A percentile compares a stretch with the other conserved stretches of the same genome.
Evolutionary conservation across 768 basidiomycete species (phyloP).

Genomic region (Gautieria morchelliformis): DNA sequence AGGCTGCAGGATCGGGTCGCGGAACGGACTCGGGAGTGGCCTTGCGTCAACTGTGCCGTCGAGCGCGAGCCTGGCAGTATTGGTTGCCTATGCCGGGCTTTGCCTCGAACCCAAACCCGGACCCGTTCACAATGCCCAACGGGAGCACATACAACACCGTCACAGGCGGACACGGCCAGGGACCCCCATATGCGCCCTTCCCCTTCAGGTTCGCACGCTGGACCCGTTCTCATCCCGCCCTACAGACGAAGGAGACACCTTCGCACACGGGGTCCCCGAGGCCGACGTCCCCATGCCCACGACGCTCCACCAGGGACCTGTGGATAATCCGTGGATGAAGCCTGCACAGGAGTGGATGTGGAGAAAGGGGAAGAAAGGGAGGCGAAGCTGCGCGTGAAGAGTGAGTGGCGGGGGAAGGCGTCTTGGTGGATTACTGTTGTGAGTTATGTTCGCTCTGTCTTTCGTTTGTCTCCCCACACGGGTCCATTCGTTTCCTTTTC

Average conservation of each 20-base stretch:
- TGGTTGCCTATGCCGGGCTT: too few relatives aligned
- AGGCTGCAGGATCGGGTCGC: not conserved
- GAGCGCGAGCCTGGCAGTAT: too few relatives aligned
- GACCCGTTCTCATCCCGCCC: not conserved
- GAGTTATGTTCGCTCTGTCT: not conserved
- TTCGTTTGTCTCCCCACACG: not conserved
- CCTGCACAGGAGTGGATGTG: not conserved
- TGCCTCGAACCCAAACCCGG: too few relatives aligned
- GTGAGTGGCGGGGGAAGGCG: not conserved
- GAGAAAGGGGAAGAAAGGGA: too few relatives aligned
- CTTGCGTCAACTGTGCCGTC: too few relatives aligned
- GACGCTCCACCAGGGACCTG: not conserved
- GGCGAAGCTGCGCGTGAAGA: not conserved
- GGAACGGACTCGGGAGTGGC: not conserved
- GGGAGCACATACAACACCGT: not conserved
- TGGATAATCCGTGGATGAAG: constrained; percentile 49
- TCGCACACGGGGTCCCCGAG: not conserved
- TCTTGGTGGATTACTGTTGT: constrained; percentile 4
- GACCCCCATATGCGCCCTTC: not conserved
- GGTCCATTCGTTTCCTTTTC: not conserved
- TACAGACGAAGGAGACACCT: not conserved
- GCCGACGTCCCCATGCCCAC: not conserved
- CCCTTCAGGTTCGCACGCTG: not conserved
- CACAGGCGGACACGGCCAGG: not conserved
- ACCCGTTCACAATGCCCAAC: not conserved